These are phyloP conservation scores for Falciphora oryzae DNA, from an alignment of 2,329 filamentous ascomycete species.

Conservation along the genomic window DNA sequence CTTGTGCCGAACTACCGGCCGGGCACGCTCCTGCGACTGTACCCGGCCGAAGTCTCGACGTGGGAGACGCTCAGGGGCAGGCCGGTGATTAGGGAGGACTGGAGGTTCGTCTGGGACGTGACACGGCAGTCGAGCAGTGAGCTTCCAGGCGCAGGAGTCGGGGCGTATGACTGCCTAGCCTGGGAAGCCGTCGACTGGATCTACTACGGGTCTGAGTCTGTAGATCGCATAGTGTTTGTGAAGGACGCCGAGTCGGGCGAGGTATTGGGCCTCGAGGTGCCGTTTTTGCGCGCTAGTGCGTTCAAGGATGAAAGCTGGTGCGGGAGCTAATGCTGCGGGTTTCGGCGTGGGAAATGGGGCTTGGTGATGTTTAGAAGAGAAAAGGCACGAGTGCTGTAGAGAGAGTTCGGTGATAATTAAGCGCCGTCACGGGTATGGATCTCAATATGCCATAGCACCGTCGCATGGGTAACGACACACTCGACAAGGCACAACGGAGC, in stretches of 20 bases:
- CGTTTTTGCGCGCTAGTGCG: conserved; percentile 16
- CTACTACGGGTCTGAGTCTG: conserved; percentile 18
- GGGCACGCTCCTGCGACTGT: conserved; percentile 11
- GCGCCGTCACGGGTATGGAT: too few relatives aligned
- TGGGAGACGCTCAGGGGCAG: conserved; percentile 6
- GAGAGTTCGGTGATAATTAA: too few relatives aligned
- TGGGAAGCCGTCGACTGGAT: conserved; percentile 19
- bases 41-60: conserved; percentile 13
- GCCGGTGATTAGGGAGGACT: conserved; percentile 16
- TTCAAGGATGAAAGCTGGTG: conserved; percentile 9
- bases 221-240: conserved; percentile 18
- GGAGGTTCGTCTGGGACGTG: conserved; percentile 16
- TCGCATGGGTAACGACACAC: too few relatives aligned
- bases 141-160: conserved; percentile 15
- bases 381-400: too few relatives aligned
- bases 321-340: neutral
- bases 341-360: neutral
- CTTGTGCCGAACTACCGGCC: conserved; percentile 13
- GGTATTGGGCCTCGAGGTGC: conserved; percentile 18
- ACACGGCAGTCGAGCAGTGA: conserved; percentile 9
- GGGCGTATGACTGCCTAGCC: conserved; percentile 15
- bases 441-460: too few relatives aligned
- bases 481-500: too few relatives aligned
- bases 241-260: conserved; percentile 15
- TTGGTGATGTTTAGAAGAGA: neutral